phyloP scores from a whole-genome alignment of 352 stramenopile genomes.

The Blastocystis sp. region DNA sequence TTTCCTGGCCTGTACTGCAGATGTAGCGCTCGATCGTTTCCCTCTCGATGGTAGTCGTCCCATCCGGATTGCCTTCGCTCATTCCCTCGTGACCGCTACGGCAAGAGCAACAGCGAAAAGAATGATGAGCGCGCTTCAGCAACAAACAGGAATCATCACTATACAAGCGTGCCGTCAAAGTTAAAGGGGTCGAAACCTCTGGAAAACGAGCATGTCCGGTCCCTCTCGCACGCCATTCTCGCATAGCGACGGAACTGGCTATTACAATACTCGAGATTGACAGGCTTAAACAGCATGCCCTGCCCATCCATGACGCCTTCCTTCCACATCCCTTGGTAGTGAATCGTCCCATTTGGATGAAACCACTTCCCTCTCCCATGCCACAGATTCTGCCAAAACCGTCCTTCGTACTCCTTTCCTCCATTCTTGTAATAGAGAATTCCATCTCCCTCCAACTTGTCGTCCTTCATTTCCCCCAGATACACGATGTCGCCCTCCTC shows the following conservation, averaged over 20 bases:
- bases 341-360: constrained; percentile 12
- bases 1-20: constrained; percentile 50
- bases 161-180: not conserved
- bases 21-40: constrained; percentile 65
- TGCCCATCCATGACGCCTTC: constrained; percentile 35
- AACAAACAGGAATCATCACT: constrained; percentile 54
- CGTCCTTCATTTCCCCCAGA: constrained; percentile 8
- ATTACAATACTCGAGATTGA: constrained; percentile 61
- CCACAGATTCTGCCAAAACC: not conserved
- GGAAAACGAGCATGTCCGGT: constrained; percentile 1
- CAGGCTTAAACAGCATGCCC: constrained; percentile 4
- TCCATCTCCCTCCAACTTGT: constrained; percentile 37
- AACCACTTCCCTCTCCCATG: constrained; percentile 2
- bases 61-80: not conserved
- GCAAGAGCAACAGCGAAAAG: not conserved
- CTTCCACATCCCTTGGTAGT: constrained; percentile 54
- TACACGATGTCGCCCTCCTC: constrained; percentile 8
- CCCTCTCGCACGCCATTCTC: not conserved
- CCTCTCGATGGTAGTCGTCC: not conserved
- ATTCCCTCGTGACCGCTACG: not conserved
- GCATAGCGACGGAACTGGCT: not conserved
- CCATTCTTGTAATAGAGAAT: constrained; percentile 11
- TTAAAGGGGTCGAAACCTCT: constrained; percentile 29
- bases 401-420: constrained; percentile 17
- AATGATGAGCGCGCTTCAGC: no score